Evolutionary conservation across 2,329 filamentous ascomycete genomes (phyloP), one percentile per base, ranked within the genome.

Genomic region (Neofusicoccum laricinum): DNA sequence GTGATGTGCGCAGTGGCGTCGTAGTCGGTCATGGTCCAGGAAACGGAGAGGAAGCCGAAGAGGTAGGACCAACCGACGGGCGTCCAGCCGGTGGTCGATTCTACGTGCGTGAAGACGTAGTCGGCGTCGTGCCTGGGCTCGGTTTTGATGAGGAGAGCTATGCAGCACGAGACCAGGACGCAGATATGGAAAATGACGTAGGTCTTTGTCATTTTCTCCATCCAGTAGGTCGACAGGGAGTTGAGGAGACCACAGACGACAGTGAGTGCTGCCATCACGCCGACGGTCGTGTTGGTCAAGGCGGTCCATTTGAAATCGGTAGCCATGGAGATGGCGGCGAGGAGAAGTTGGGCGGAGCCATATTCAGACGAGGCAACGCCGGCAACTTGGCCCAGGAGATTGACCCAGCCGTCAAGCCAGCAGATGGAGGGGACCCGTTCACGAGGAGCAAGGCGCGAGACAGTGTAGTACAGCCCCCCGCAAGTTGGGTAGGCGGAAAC

Each of bases 21-120:
- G 70, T 84, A 84, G 68, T 84, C 81, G 3, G 84, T 86, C 84
- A 87, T 86, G 62, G 84, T 86, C 85, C 85, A 87, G 19, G 81
- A 81, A 41, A 85, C 85, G 1, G 82, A 84, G 30, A 87, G 75
- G 70, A 86, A 86, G n/a, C 85, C 85, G 65, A 87, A 86, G n/a
- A 86, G 70, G 70, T 85, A 86, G 2, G 82, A 83, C 71, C 83
- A 86, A 21, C 84, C 84, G 2, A 79, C 73, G 0, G 84, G 84
- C 0, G 69, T 76, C 85, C 85, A 87, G 40, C 85, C 85, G 0
- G 81, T 84, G 25, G 73, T 73, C 2, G 82, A 77, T 49, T 82
- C 77, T 58, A 86, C 78, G 59, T 85, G 69, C 7, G 84, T 86
- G 70, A 86, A 87, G 41, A 84, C 84, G 67, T 85, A 86, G 19